A percentile compares a stretch with the other conserved stretches of the same genome.
phyloP scores from a whole-genome alignment of 352 stramenopile species.

The Globisporangium carolinianum region DNA sequence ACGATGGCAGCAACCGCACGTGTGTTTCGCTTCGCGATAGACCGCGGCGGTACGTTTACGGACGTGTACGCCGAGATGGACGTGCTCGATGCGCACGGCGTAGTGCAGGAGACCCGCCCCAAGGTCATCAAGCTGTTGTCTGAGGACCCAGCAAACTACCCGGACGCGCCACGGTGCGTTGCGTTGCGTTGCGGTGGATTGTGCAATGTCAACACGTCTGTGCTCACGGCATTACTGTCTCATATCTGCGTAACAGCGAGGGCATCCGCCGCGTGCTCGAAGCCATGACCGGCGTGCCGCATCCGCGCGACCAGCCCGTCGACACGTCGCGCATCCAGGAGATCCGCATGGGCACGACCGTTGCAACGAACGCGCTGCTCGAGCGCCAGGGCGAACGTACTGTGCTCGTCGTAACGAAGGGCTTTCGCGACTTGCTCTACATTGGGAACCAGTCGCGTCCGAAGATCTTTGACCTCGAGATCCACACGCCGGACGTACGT shows the following conservation, averaged over 20 bases:
- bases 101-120: slow-evolving; percentile 39
- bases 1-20: slow-evolving; percentile 13
- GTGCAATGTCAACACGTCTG: background rate
- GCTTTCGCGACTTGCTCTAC: slow-evolving; percentile 95
- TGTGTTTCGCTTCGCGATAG: slow-evolving; percentile 95
- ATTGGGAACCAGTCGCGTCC: slow-evolving; percentile 98
- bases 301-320: slow-evolving; percentile 81
- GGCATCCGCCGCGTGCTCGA: slow-evolving; percentile 94
- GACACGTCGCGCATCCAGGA: slow-evolving; percentile 90
- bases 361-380: slow-evolving; percentile 98
- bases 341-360: slow-evolving; percentile 96
- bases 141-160: slow-evolving; percentile 97
- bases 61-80: slow-evolving; percentile 96
- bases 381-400: slow-evolving; percentile 95
- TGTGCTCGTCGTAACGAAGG: slow-evolving; percentile 92
- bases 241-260: slow-evolving; percentile 35
- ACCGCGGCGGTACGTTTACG: slow-evolving; percentile 97
- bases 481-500: slow-evolving; percentile 80
- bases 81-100: slow-evolving; percentile 45
- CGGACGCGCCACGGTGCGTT: slow-evolving; percentile 90
- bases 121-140: slow-evolving; percentile 96
- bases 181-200: no score
- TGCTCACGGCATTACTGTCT: background rate
- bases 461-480: slow-evolving; percentile 97
- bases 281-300: slow-evolving; percentile 82